These are phyloP conservation scores for Pterocarpus macrocarpus DNA, from an alignment of 306 rosid genomes.

Conservation along the genomic window DNA sequence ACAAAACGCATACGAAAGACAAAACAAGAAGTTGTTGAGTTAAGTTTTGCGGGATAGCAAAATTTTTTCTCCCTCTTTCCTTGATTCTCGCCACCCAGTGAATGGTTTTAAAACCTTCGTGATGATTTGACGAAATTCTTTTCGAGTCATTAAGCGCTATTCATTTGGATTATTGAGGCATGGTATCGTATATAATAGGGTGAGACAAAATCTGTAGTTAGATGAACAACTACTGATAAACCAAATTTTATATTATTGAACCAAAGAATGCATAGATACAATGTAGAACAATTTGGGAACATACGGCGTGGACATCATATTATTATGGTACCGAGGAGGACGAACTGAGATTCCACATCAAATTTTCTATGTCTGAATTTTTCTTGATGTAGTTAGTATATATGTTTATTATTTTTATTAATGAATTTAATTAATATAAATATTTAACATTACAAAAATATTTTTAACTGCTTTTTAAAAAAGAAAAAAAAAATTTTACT, in stretches of 20 bases:
- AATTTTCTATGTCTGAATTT: slow-evolving; percentile 49
- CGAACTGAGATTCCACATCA: slow-evolving; percentile 63
- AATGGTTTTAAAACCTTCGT: too few relatives aligned
- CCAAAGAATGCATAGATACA: slow-evolving; percentile 51
- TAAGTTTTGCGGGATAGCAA: too few relatives aligned
- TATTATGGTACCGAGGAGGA: slow-evolving; percentile 61
- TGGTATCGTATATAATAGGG: slow-evolving; percentile 29
- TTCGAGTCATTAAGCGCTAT: too few relatives aligned
- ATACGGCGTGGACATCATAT: slow-evolving; percentile 59
- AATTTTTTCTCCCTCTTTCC: too few relatives aligned
- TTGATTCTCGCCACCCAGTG: too few relatives aligned
- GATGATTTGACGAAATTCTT: too few relatives aligned
- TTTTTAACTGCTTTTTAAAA: too few relatives aligned
- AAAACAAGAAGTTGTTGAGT: too few relatives aligned
- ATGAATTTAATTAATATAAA: not conserved
- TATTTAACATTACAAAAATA: not conserved
- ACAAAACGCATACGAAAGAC: too few relatives aligned
- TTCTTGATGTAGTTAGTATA: slow-evolving; percentile 51
- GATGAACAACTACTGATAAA: slow-evolving; percentile 58
- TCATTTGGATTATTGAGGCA: slow-evolving; percentile 11
- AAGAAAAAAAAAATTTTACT: too few relatives aligned
- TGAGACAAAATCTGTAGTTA: slow-evolving; percentile 68
- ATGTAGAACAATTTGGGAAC: slow-evolving; percentile 69
- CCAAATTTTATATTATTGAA: slow-evolving; percentile 41
- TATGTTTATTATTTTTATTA: slow-evolving; percentile 16